Evolutionary conservation across 352 stramenopile genomes (phyloP).

Genomic region (Globisporangium radiosum): DNA sequence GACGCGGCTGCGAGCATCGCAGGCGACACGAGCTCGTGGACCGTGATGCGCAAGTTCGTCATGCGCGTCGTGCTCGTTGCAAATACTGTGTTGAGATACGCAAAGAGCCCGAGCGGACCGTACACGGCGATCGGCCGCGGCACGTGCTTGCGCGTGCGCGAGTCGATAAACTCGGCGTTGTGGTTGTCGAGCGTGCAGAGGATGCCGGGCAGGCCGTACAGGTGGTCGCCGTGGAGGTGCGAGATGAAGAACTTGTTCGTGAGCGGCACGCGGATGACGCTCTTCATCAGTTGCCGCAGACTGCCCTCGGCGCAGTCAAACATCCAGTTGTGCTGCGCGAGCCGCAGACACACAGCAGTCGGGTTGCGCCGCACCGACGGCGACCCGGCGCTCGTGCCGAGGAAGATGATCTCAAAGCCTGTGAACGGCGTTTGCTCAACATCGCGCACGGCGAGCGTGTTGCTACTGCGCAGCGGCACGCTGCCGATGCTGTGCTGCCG

Average conservation of each 20-base stretch:
- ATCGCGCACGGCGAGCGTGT: slow-evolving; percentile 31
- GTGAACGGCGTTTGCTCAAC: slow-evolving; percentile 53
- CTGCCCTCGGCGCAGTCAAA: slow-evolving; percentile 85
- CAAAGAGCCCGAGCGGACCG: slow-evolving; percentile 65
- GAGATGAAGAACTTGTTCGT: slow-evolving; percentile 85
- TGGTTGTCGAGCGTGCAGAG: slow-evolving; percentile 82
- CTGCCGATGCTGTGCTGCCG: slow-evolving; percentile 34
- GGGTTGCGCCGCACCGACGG: slow-evolving; percentile 63
- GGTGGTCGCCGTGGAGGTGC: slow-evolving; percentile 82
- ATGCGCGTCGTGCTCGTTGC: slow-evolving; percentile 60
- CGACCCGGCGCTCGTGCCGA: slow-evolving; percentile 75
- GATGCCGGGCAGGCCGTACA: slow-evolving; percentile 78
- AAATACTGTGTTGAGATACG: slow-evolving; percentile 72
- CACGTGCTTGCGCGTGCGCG: slow-evolving; percentile 36
- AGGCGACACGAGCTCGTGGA: slow-evolving; percentile 65
- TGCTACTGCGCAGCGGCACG: slow-evolving; percentile 54
- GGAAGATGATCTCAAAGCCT: slow-evolving; percentile 77
- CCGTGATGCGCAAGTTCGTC: slow-evolving; percentile 57
- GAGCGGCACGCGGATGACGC: slow-evolving; percentile 54
- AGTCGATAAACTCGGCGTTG: slow-evolving; percentile 52
- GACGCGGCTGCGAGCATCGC: slow-evolving; percentile 42
- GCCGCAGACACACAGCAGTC: slow-evolving; percentile 47
- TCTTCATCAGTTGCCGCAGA: slow-evolving; percentile 77
- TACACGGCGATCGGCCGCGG: slow-evolving; percentile 66
- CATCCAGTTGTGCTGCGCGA: slow-evolving; percentile 78